phyloP scores from a whole-genome alignment of 331 rosid species.

The Cydonia oblonga region DNA sequence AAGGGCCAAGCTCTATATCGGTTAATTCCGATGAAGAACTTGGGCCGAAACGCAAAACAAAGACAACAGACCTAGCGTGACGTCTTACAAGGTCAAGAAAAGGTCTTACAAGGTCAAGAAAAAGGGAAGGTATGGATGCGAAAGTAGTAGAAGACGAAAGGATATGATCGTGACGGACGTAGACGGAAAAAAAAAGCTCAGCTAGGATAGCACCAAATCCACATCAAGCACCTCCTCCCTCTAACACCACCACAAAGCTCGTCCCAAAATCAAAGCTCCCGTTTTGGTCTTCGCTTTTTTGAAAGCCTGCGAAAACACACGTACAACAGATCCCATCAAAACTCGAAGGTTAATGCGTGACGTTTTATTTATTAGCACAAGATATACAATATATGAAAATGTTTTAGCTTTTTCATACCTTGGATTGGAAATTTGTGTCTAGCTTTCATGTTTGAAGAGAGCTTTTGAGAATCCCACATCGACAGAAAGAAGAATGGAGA shows the following conservation, averaged over 20 bases:
- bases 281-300: not conserved
- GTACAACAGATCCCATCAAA: not conserved
- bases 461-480: not conserved
- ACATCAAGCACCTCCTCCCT: constrained; percentile 6
- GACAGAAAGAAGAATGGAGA: constrained; percentile 3
- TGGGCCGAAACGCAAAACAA: not conserved
- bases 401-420: constrained; percentile 36
- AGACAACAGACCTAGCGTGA: not conserved
- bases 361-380: not conserved
- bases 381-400: not conserved
- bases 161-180: not conserved
- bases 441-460: constrained; percentile 31
- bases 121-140: not conserved
- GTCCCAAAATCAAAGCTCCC: constrained; percentile 25
- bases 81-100: constrained; percentile 99
- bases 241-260: not conserved
- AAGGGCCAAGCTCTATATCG: constrained; percentile 22
- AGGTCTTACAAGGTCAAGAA: constrained; percentile 99
- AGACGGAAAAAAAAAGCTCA: constrained; percentile 52
- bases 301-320: not conserved
- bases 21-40: constrained; percentile 17
- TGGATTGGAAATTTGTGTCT: constrained; percentile 24
- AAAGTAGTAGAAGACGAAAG: not conserved
- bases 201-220: constrained; percentile 71
- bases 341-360: not conserved